Evolutionary conservation across 2,329 filamentous ascomycete species (phyloP).

Genomic region (Aureobasidium sp.): DNA sequence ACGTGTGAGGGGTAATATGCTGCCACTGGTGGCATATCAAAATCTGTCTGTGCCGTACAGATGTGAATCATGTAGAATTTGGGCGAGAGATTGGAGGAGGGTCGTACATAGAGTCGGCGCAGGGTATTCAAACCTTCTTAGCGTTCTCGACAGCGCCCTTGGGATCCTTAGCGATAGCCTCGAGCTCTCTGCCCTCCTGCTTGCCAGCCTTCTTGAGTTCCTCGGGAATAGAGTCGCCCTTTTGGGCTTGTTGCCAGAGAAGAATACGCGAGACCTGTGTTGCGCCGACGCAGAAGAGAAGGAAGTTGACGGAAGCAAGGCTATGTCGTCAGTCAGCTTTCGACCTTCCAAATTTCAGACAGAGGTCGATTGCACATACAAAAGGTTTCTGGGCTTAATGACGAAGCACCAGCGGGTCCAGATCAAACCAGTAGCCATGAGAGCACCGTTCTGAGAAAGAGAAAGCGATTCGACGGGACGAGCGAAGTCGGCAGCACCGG

Average conservation of each 20-base stretch:
- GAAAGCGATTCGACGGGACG: constrained; percentile 91
- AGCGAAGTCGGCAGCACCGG: constrained; percentile 83
- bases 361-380: constrained; percentile 48
- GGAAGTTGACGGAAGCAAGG: constrained; percentile 95
- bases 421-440: constrained; percentile 87
- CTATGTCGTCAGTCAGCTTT: constrained; percentile 35
- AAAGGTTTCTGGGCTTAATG: constrained; percentile 87
- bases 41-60: background rate
- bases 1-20: background rate
- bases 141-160: constrained; percentile 32
- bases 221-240: constrained; percentile 38
- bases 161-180: constrained; percentile 27
- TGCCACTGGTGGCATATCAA: background rate
- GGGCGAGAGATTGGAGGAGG: background rate
- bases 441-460: constrained; percentile 80
- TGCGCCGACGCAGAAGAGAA: constrained; percentile 81
- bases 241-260: constrained; percentile 55
- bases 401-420: constrained; percentile 99
- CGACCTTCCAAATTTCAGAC: background rate
- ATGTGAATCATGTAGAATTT: background rate
- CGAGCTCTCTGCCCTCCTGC: constrained; percentile 29
- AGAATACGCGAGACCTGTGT: constrained; percentile 75
- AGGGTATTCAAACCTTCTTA: constrained; percentile 21
- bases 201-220: constrained; percentile 37
- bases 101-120: background rate